Conservation (phyloP, 768 basidiomycete genomes). For the Crucibulum laeve region DNA sequence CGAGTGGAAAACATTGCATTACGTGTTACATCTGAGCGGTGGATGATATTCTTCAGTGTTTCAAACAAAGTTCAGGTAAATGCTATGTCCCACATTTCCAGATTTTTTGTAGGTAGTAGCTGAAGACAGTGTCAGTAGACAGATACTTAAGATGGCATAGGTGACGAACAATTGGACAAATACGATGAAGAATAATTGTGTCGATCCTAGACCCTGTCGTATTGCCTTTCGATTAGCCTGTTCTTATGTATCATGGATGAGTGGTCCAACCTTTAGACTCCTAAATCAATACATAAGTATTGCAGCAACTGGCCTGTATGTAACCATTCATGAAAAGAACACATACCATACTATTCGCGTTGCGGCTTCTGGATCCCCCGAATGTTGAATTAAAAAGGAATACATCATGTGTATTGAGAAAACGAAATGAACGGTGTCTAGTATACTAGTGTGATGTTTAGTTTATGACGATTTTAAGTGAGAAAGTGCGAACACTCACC, state of each 20-base stretch:
- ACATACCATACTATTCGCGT: conserved; percentile 19
- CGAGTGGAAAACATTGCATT: neutral
- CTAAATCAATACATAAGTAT: conserved; percentile 8
- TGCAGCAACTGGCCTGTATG: neutral
- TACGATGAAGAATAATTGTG: conserved; percentile 21
- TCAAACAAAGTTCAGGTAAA: neutral
- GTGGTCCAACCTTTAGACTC: conserved; percentile 23
- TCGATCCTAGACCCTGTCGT: conserved; percentile 16
- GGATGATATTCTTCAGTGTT: neutral
- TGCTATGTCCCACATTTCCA: conserved; percentile 19
- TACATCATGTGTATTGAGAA: conserved; percentile 24
- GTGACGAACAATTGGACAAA: conserved; percentile 23
- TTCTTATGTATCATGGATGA: neutral
- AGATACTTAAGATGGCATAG: neutral
- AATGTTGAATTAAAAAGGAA: conserved; percentile 15
- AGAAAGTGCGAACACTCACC: conserved; percentile 10
- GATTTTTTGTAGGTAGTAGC: conserved; percentile 26
- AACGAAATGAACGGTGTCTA: conserved; percentile 21
- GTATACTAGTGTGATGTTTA: conserved; percentile 10
- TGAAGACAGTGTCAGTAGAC: conserved; percentile 4
- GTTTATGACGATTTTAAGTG: neutral
- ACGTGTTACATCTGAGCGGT: neutral
- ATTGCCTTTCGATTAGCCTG: neutral
- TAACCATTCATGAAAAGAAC: neutral
- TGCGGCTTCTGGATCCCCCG: conserved; percentile 11